A percentile compares a stretch with the other conserved stretches of the same genome.
Evolutionary conservation across 169 alveolate genomes (phyloP).

Genomic region (Plasmodium coatneyi): DNA sequence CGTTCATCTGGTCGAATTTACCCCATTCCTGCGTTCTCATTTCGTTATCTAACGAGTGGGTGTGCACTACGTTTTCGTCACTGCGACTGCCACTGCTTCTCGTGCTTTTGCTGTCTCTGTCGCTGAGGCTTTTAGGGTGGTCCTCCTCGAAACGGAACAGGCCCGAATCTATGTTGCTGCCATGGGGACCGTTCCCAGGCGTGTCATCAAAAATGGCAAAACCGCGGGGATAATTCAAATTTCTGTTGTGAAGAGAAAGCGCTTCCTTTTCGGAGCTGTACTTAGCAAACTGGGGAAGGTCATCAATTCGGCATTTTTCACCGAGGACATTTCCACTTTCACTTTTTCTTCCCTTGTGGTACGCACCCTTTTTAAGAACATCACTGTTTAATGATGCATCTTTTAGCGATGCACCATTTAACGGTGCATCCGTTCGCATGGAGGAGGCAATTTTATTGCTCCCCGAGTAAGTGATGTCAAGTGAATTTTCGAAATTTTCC

Average conservation of each 20-base stretch:
- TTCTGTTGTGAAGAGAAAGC: background rate
- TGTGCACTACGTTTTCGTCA: background rate
- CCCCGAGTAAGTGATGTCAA: background rate
- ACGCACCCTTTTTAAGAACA: background rate
- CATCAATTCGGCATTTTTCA: background rate
- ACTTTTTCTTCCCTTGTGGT: background rate
- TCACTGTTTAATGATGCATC: background rate
- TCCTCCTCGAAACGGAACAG: background rate
- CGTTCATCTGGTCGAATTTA: background rate
- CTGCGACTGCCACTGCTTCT: background rate
- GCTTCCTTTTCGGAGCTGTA: background rate
- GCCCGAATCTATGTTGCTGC: background rate
- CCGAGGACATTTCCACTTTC: background rate
- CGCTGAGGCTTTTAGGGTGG: background rate
- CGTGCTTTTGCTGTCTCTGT: background rate
- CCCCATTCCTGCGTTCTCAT: background rate
- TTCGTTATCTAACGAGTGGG: background rate
- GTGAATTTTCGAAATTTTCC: background rate
- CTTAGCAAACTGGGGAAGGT: background rate
- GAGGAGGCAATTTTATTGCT: background rate
- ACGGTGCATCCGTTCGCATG: background rate
- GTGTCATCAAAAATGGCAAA: background rate
- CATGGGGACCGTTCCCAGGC: background rate
- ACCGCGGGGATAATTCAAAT: background rate
- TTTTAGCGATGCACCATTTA: background rate